These are phyloP conservation scores for Macrophomina phaseolina DNA, from an alignment of 2,329 filamentous ascomycete species.

Conservation along the genomic window DNA sequence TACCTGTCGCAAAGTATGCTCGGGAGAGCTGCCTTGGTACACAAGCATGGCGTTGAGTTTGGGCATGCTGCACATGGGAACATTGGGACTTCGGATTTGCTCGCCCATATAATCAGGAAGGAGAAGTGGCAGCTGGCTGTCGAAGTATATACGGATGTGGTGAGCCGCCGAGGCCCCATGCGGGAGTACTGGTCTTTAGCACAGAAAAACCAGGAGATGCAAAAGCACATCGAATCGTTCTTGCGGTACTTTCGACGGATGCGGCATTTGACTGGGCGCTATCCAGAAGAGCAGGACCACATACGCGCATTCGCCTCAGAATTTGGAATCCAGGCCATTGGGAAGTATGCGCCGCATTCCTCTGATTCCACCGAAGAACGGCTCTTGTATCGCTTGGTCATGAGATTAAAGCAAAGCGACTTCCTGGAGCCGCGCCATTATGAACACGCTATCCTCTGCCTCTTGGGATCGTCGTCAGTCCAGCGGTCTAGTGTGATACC, in stretches of 20 bases:
- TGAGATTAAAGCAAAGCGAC: constrained; percentile 6
- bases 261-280: not conserved
- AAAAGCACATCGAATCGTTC: not conserved
- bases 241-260: constrained; percentile 1
- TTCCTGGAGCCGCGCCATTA: constrained; percentile 2
- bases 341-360: not conserved
- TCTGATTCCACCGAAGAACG: not conserved
- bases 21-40: constrained; percentile 47
- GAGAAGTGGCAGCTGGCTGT: constrained; percentile 43
- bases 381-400: constrained; percentile 10
- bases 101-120: constrained; percentile 38
- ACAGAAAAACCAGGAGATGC: not conserved
- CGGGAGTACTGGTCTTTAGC: not conserved
- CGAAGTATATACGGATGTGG: constrained; percentile 28
- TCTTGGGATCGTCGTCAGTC: not conserved
- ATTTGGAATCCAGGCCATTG: not conserved
- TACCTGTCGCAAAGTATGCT: constrained; percentile 50
- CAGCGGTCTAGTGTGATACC: not conserved
- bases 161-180: not conserved
- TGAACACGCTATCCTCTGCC: not conserved
- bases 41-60: constrained; percentile 44
- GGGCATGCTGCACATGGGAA: constrained; percentile 5
- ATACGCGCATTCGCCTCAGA: not conserved
- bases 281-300: not conserved
- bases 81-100: constrained; percentile 39